Evolutionary conservation across 2,329 filamentous ascomycete genomes (phyloP).

Genomic region (Nemania abortiva): DNA sequence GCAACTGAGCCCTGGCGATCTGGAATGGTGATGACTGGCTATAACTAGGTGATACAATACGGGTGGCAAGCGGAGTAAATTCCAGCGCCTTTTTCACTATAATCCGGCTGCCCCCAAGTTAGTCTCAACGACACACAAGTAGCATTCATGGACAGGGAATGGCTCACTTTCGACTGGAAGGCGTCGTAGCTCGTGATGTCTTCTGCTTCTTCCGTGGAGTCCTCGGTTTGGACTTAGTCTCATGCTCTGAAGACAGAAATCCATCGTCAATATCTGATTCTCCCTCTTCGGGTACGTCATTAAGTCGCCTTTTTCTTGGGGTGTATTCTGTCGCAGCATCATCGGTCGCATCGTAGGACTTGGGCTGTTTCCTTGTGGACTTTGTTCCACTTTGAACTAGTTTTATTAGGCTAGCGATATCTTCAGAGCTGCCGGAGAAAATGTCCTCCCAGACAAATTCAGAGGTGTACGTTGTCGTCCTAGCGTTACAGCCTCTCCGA

Average conservation of each 20-base stretch:
- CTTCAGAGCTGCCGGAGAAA: conserved; percentile 73
- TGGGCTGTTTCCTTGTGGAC: conserved; percentile 67
- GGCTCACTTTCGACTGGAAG: conserved; percentile 57
- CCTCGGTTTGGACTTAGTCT: conserved; percentile 50
- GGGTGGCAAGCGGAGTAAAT: conserved; percentile 94
- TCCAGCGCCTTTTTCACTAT: conserved; percentile 89
- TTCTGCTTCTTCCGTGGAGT: conserved; percentile 71
- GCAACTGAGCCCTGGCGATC: conserved; percentile 86
- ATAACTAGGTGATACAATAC: conserved; percentile 80
- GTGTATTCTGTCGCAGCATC: conserved; percentile 40
- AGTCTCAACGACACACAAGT: conserved; percentile 23
- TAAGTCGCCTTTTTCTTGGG: conserved; percentile 33
- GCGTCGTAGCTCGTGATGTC: conserved; percentile 58
- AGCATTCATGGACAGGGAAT: conserved; percentile 46
- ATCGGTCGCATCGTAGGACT: conserved; percentile 51
- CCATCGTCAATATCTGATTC: conserved; percentile 50
- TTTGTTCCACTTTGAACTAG: conserved; percentile 80
- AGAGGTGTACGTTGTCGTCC: conserved; percentile 90
- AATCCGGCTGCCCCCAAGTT: conserved; percentile 58
- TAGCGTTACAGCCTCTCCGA: conserved; percentile 86
- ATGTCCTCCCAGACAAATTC: conserved; percentile 94
- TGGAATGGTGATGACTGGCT: conserved; percentile 89
- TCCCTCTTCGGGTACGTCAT: conserved; percentile 37
- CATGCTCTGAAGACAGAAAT: conserved; percentile 51
- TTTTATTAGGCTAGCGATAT: conserved; percentile 74